Conservation (phyloP, 257 asterid genomes). For the Solanum boliviense region DNA sequence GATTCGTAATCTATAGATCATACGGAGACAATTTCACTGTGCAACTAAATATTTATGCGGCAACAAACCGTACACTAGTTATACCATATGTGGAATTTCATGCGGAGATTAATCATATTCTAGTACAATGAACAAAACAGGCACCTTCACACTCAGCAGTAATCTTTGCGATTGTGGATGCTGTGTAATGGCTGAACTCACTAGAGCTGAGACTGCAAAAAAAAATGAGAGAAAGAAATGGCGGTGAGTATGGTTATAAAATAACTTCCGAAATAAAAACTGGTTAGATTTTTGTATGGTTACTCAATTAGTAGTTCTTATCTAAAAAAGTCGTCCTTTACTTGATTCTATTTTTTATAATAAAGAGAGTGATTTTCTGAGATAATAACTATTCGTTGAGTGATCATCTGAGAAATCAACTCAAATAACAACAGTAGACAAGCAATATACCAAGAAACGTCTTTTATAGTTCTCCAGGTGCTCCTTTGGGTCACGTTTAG, state of each 20-base stretch:
- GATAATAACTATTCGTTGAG: neutral
- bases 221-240: neutral
- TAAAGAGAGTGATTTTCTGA: neutral
- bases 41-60: neutral
- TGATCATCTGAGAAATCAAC: neutral
- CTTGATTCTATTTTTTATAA: neutral
- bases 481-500: conserved; percentile 53
- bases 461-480: conserved; percentile 46
- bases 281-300: neutral
- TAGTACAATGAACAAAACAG: neutral
- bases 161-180: neutral
- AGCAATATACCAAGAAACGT: conserved; percentile 36
- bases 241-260: neutral
- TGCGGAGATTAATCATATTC: neutral
- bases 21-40: too few relatives aligned
- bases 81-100: neutral
- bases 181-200: neutral
- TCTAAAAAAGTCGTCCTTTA: neutral
- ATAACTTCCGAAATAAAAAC: neutral
- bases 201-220: conserved; percentile 8
- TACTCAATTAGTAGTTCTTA: neutral
- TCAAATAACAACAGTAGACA: neutral
- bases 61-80: neutral
- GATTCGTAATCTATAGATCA: accelerated
- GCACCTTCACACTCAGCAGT: neutral